phyloP scores from a whole-genome alignment of 2,329 filamentous ascomycete genomes.

The Colletotrichum sansevieriae region DNA sequence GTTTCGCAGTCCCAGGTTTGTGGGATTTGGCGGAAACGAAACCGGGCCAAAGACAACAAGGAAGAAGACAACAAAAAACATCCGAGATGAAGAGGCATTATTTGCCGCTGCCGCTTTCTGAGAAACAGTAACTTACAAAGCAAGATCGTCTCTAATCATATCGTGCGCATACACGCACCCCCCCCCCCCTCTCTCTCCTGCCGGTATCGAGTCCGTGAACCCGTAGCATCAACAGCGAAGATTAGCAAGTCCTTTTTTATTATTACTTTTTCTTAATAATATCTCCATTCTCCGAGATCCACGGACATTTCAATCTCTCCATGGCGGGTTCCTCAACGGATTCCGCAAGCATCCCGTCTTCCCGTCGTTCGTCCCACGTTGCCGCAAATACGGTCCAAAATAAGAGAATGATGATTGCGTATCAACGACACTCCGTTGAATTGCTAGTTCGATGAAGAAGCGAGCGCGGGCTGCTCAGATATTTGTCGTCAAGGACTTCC shows the following conservation, averaged over 20 bases:
- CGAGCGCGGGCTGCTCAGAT: too few relatives aligned
- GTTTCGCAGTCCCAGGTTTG: slow-evolving; percentile 27
- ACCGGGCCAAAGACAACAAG: slow-evolving; percentile 2
- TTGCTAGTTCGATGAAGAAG: too few relatives aligned
- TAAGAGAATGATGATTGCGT: not conserved
- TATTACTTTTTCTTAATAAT: not conserved
- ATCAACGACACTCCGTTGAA: too few relatives aligned
- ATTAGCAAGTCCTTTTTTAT: not conserved
- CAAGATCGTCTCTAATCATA: slow-evolving; percentile 10
- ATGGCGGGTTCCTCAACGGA: slow-evolving; percentile 33
- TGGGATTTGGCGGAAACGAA: slow-evolving; percentile 10
- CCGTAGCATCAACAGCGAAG: not conserved
- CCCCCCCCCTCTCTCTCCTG: too few relatives aligned
- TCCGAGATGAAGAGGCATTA: not conserved
- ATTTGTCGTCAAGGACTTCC: too few relatives aligned
- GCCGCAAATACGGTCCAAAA: not conserved
- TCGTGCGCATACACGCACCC: too few relatives aligned
- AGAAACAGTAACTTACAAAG: slow-evolving; percentile 9
- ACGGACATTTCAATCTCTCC: not conserved
- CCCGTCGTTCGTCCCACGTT: slow-evolving; percentile 24
- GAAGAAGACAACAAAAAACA: not conserved
- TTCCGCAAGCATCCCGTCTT: slow-evolving; percentile 39
- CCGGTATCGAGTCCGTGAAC: slow-evolving; percentile 8
- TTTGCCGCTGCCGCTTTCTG: not conserved
- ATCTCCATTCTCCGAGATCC: slow-evolving; percentile 1